phyloP scores from a whole-genome alignment of 768 basidiomycete species.

The Hericium coralloides region DNA sequence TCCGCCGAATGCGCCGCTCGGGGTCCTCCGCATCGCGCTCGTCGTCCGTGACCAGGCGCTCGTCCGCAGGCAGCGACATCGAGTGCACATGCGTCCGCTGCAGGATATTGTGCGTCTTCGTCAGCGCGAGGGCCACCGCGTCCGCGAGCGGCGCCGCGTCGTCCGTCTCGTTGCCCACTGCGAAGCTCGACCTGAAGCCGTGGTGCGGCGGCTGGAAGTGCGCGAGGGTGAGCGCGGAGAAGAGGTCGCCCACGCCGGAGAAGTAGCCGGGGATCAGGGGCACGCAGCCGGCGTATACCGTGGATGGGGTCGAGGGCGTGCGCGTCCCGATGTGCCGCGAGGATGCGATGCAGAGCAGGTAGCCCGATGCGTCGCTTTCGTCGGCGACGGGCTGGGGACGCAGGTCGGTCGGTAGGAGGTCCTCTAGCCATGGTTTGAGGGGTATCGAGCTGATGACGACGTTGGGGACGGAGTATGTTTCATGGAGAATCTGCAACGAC shows the following conservation, averaged over 20 bases:
- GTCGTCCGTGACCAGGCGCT: slow-evolving; percentile 60
- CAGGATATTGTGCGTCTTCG: slow-evolving; percentile 69
- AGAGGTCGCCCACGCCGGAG: slow-evolving; percentile 94
- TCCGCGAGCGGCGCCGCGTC: slow-evolving; percentile 37
- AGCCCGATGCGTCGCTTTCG: slow-evolving; percentile 27
- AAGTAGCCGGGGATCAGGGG: slow-evolving; percentile 86
- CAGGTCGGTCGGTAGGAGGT: slow-evolving; percentile 39
- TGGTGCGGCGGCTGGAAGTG: slow-evolving; percentile 43
- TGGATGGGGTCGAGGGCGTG: slow-evolving; percentile 21
- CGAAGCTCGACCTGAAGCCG: slow-evolving; percentile 6
- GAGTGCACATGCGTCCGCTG: slow-evolving; percentile 50
- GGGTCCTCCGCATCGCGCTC: slow-evolving; percentile 63
- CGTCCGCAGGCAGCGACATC: slow-evolving; percentile 46
- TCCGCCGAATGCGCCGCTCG: slow-evolving; percentile 56
- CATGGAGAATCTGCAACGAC: slow-evolving; percentile 70
- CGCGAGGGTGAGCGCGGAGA: slow-evolving; percentile 84
- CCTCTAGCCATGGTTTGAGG: slow-evolving; percentile 49
- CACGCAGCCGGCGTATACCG: slow-evolving; percentile 63
- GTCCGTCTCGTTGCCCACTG: background rate
- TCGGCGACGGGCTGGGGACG: slow-evolving; percentile 20
- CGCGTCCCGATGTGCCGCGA: slow-evolving; percentile 25
- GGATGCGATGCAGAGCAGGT: slow-evolving; percentile 76
- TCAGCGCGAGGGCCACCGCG: slow-evolving; percentile 61
- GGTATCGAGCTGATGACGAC: slow-evolving; percentile 91
- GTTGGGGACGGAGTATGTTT: slow-evolving; percentile 67